These are phyloP conservation scores for Phallus indusiatus DNA, from an alignment of 768 basidiomycete species.

Conservation along the genomic window DNA sequence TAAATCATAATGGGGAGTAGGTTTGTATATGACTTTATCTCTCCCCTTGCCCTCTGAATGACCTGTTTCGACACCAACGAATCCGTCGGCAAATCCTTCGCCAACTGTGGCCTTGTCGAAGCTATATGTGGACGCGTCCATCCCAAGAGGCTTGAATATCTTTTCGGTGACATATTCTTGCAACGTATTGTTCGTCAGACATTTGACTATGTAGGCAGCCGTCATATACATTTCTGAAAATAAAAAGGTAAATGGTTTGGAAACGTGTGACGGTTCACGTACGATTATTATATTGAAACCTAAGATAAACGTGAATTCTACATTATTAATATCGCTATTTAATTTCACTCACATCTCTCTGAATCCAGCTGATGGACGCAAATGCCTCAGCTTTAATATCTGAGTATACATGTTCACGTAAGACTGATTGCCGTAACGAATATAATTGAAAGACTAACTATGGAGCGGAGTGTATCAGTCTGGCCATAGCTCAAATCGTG, in stretches of 20 bases:
- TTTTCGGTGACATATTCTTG: slow-evolving; percentile 32
- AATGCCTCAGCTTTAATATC: neutral
- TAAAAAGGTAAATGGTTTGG: neutral
- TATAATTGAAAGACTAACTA: slow-evolving; percentile 11
- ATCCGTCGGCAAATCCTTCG: slow-evolving; percentile 15
- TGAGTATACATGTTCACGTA: neutral
- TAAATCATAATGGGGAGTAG: slow-evolving; percentile 23
- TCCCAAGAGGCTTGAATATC: slow-evolving; percentile 31
- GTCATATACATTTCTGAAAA: neutral
- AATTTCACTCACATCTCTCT: neutral
- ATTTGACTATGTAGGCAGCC: slow-evolving; percentile 2
- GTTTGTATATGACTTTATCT: neutral
- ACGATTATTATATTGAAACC: slow-evolving; percentile 5
- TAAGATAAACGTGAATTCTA: neutral
- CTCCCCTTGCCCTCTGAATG: slow-evolving; percentile 19
- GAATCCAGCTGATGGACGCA: slow-evolving; percentile 3
- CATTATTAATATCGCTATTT: neutral
- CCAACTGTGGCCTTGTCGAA: slow-evolving; percentile 22
- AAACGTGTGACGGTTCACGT: neutral
- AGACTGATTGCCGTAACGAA: neutral
- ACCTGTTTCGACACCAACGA: slow-evolving; percentile 26
- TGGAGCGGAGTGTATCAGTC: slow-evolving; percentile 18
- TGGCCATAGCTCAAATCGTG: slow-evolving; percentile 26
- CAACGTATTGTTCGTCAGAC: slow-evolving; percentile 25
- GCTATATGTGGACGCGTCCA: slow-evolving; percentile 32